Evolutionary conservation across 345 rosid species (phyloP).

Genomic region (Fremontodendron californicum): DNA sequence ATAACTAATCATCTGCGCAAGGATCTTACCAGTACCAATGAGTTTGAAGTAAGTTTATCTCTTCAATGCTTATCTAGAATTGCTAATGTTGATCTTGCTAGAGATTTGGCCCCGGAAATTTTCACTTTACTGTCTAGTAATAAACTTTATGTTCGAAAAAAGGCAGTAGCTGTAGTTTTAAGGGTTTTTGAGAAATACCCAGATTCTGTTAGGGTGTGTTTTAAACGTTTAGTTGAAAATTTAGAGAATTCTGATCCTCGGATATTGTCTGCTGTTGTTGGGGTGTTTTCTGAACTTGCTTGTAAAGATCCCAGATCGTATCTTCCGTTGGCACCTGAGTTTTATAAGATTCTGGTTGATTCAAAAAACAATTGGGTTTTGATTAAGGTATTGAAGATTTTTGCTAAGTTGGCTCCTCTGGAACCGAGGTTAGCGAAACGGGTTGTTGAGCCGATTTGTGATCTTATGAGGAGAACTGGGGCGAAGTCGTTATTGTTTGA

Average conservation of each 20-base stretch:
- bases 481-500: slow-evolving; percentile 87
- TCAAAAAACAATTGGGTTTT: slow-evolving; percentile 90
- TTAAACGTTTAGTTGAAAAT: slow-evolving; percentile 87
- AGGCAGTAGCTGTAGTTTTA: slow-evolving; percentile 68
- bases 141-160: slow-evolving; percentile 63
- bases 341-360: slow-evolving; percentile 74
- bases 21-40: slow-evolving; percentile 66
- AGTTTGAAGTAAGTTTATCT: slow-evolving; percentile 76
- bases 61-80: slow-evolving; percentile 72
- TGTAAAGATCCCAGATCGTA: slow-evolving; percentile 64
- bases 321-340: slow-evolving; percentile 85
- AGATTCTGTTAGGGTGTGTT: slow-evolving; percentile 83
- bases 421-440: slow-evolving; percentile 86
- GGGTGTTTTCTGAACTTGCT: slow-evolving; percentile 82
- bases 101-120: slow-evolving; percentile 81
- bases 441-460: slow-evolving; percentile 81
- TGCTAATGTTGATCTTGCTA: slow-evolving; percentile 76
- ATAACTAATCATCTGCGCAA: slow-evolving; percentile 86
- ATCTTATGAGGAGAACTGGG: slow-evolving; percentile 74
- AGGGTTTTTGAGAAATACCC: slow-evolving; percentile 84
- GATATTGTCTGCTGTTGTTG: slow-evolving; percentile 60
- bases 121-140: slow-evolving; percentile 68
- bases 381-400: slow-evolving; percentile 84
- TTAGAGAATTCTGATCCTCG: slow-evolving; percentile 69
- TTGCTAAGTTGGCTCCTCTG: slow-evolving; percentile 61